Conservation (phyloP, 768 basidiomycete genomes). For the Suillus subluteus region DNA sequence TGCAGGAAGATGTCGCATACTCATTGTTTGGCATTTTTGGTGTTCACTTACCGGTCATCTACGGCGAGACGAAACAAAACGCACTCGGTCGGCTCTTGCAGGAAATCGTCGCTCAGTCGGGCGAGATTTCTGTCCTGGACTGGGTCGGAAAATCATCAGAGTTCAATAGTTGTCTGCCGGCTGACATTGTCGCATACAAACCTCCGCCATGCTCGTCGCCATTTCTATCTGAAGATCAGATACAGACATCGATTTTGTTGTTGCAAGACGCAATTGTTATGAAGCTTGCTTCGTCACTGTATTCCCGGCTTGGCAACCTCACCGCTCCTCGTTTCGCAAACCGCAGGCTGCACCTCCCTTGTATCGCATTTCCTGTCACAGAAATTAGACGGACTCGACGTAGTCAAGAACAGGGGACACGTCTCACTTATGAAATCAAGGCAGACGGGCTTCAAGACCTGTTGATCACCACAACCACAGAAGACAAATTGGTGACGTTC, state of each 20-base stretch:
- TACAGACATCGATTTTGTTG: neutral
- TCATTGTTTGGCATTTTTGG: slow-evolving; percentile 10
- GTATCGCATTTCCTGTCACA: neutral
- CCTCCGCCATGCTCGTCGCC: neutral
- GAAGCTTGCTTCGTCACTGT: neutral
- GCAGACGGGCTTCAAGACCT: neutral
- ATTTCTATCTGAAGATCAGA: neutral
- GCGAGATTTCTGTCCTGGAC: slow-evolving; percentile 2
- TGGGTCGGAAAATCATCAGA: slow-evolving; percentile 8
- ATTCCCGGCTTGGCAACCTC: neutral
- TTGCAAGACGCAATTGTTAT: neutral
- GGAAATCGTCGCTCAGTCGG: slow-evolving; percentile 6
- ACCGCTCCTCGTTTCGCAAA: neutral
- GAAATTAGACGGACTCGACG: neutral
- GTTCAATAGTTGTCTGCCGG: slow-evolving; percentile 8
- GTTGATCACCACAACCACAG: slow-evolving; percentile 1
- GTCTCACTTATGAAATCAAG: neutral
- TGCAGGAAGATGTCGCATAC: slow-evolving; percentile 11
- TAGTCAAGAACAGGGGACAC: neutral
- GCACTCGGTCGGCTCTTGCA: slow-evolving; percentile 7
- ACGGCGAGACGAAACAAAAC: slow-evolving; percentile 7
- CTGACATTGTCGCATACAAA: neutral
- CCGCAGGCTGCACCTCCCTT: neutral
- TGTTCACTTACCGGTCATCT: slow-evolving; percentile 3
- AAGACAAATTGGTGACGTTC: neutral